Base-by-base conservation (phyloP, 257 asterid genomes). In the Oldenlandia corymbosa region DNA sequence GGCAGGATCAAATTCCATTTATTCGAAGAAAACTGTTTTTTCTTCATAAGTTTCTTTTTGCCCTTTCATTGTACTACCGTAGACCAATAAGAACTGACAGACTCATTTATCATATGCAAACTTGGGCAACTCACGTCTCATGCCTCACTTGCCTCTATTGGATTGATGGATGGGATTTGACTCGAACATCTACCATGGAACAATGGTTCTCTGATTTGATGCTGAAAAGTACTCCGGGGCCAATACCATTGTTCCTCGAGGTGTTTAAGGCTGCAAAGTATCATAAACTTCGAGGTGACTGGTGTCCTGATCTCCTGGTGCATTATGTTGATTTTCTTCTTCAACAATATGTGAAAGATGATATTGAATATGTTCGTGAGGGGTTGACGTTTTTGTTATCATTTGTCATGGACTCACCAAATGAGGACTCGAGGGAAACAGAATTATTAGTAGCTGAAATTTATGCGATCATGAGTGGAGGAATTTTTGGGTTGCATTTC, bases 141-240 rank as follows among this genome's bases (percentile, higher is more conserved):
- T n/a, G n/a, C n/a, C n/a, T n/a, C n/a, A n/a, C n/a, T n/a, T n/a
- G n/a, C n/a, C n/a, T n/a, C n/a, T n/a, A n/a, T n/a, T n/a, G n/a
- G n/a, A n/a, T n/a, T n/a, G n/a, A n/a, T n/a, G n/a, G n/a, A n/a
- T n/a, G n/a, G n/a, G n/a, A n/a, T n/a, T n/a, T n/a, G n/a, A n/a
- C n/a, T n/a, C n/a, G 16, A 30, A 16, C 9, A 0, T 0, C 14
- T 5, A 28, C 7, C 41, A 1, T 54, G 4, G 21, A 23, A 24
- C 18, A 28, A 27, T 13, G 28, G 21, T 41, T 30, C 9, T 28
- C 30, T 16, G 60, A 54, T 54, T 16, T 54, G 60, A 54, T 30
- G 60, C 60, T 27, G 60, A 54, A 54, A 54, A 54, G 41, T 17
- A n/a, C n/a, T n/a, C n/a, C n/a, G n/a, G n/a, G n/a, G n/a, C n/a